Evolutionary conservation across 163 green algal species (phyloP), one percentile per base, ranked within the genome.

Genomic region (Scenedesmus sp.): DNA sequence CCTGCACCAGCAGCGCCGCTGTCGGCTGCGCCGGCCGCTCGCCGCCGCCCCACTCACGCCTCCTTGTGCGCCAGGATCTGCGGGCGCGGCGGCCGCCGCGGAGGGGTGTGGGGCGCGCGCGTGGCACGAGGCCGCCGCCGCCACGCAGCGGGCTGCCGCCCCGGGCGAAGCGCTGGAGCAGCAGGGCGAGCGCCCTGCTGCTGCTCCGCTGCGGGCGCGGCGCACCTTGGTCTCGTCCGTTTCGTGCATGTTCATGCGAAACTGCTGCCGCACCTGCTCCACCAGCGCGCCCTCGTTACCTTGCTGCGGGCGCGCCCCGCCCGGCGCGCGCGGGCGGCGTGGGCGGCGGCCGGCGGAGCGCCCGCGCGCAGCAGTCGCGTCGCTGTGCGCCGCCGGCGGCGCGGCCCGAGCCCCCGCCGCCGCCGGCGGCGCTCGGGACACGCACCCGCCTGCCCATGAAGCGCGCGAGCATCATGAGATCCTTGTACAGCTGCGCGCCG

Each of bases 401-500:
- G 50, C 50, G 18, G 17, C 24, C 13, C 9, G 14, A 71, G 26
- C 17, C 33, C 63, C 63, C 13, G 39, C 34, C 33, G 28, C 42
- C 29, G 63, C 33, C 29, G 24, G 60, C n/a, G 13, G 9, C 33
- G 65, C 22, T 36, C 15, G 33, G 42, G 22, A 3, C 0, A 66
- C 85, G 81, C 58, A 90, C 85, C 60, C 86, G 48, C 53, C 80
- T 66, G 4, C 86, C 86, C 13, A 88, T 75, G 50, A 81, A 87
- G 22, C 81, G 78, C 42, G 84, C 86, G 51, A 90, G 31, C 18
- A 90, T 63, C 29, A 90, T 64, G 45, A 86, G 81, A 63, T 90
- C 86, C 45, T 88, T 88, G 74, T 88, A 90, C 1, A 90, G 77
- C 86, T 90, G 80, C 48, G 36, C 28, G 39, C n/a, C n/a, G n/a